Base-by-base conservation (phyloP, 345 rosid species). In the Rubroshorea leprosula region DNA sequence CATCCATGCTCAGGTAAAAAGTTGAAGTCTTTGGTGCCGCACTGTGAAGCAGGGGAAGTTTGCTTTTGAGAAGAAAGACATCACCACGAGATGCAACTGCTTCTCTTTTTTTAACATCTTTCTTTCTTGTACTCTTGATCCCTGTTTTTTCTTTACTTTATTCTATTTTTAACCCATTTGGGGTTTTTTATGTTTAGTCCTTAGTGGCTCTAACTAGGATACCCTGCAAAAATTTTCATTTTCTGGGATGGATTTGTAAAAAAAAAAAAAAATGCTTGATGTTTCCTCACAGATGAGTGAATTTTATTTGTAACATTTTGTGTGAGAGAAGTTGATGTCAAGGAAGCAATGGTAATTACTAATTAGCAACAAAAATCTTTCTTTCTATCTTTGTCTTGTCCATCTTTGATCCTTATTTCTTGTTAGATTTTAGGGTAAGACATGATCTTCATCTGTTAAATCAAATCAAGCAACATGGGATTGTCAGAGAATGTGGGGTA, bases 401-500 rank as follows among this genome's bases (percentile, higher is more conserved):
- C 8, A 1, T 23, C 5, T 24, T 49, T 6, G 9, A 22, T 21
- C 27, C 11, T 50, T 50, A 13, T 5, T 10, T 49, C 9, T 49
- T 20, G 23, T 49, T 18, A 50, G 26, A 0, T 21, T 21, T 21
- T 23, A 11, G 45, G 27, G 23, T 46, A 45, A 29, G 55, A 41
- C 18, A 54, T 45, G 60, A 66, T 51, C 12, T 13, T 49, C 5
- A 22, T 35, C 6, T 35, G 54, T 68, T 63, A 57, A 64, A 64
- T 70, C 57, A 55, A 55, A 51, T 25, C 12, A 45, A 60, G 13
- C 41, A 38, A 22, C 67, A 55, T 60, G 60, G 65, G 51, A 6
- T 73, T 76, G 83, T 76, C 89, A 72, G 84, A 71, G 84, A 82
- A 78, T 77, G 77, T 69, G 84, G 81, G 75, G 76, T 70, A 70